phyloP scores from a whole-genome alignment of 257 asterid genomes.

The Solanum chmielewskii region DNA sequence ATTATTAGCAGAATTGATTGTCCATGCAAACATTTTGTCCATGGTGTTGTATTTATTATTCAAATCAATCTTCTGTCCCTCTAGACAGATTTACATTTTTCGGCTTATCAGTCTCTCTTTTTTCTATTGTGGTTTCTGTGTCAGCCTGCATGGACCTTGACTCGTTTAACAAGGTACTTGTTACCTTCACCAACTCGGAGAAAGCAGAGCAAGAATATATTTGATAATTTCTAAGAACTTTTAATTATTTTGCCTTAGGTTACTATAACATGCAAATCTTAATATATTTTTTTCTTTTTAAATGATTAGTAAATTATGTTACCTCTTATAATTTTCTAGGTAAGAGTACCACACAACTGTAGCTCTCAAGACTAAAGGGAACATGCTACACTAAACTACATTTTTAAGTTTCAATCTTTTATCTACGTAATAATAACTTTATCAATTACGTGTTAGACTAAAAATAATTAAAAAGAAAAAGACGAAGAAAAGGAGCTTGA shows the following conservation, averaged over 20 bases:
- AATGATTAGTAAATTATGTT: not conserved
- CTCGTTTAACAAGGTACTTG: not conserved
- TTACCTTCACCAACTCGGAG: not conserved
- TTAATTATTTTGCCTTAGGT: no score
- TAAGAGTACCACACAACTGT: not conserved
- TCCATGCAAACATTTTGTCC: not conserved
- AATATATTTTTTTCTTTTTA: not conserved
- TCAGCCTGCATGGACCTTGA: not conserved
- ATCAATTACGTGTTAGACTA: rapidly evolving
- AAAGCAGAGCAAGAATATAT: not conserved
- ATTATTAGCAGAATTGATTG: not conserved
- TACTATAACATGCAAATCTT: no score
- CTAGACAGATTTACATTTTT: not conserved
- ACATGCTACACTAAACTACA: not conserved
- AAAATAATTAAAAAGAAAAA: not conserved
- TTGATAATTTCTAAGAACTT: not conserved
- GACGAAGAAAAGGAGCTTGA: not conserved
- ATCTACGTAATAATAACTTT: not conserved
- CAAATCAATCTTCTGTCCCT: not conserved
- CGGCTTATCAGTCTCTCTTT: no score
- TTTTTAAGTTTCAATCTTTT: no score
- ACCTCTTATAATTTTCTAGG: not conserved
- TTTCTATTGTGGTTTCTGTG: not conserved
- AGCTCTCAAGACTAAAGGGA: not conserved
- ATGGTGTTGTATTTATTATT: not conserved